Percentiles rank a stretch among this genome's conserved stretches.
These are phyloP conservation scores for Microsporum canis DNA, from an alignment of 2,329 filamentous ascomycete species.

Conservation along the genomic window DNA sequence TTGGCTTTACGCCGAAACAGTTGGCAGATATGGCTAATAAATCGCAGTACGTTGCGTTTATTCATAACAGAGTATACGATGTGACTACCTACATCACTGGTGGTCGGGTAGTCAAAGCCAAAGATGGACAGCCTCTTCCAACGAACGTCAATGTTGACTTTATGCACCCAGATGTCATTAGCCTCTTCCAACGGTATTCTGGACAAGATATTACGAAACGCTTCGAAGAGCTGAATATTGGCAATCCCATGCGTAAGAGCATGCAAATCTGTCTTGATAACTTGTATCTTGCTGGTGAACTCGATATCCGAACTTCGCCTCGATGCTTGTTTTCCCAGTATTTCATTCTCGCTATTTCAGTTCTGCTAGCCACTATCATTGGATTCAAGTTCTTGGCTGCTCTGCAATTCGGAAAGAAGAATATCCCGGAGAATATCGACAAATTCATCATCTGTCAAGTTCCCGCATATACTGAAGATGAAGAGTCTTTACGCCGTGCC, in stretches of 20 bases:
- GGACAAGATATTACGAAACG: slow-evolving; percentile 73
- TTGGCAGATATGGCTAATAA: slow-evolving; percentile 53
- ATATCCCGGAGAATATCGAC: slow-evolving; percentile 86
- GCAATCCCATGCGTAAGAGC: slow-evolving; percentile 47
- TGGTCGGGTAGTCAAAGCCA: slow-evolving; percentile 54
- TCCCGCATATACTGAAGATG: slow-evolving; percentile 94
- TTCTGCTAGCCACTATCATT: slow-evolving; percentile 69
- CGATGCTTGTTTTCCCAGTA: slow-evolving; percentile 83
- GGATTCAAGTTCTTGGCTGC: slow-evolving; percentile 95
- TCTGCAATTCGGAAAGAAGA: slow-evolving; percentile 85
- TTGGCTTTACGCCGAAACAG: slow-evolving; percentile 71
- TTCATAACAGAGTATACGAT: slow-evolving; percentile 75
- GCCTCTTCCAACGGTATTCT: slow-evolving; percentile 63
- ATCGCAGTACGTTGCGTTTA: slow-evolving; percentile 59
- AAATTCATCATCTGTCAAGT: slow-evolving; percentile 98
- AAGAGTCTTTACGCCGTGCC: slow-evolving; percentile 89
- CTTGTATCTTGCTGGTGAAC: slow-evolving; percentile 82
- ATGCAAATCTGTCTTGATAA: slow-evolving; percentile 82
- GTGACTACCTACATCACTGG: slow-evolving; percentile 71
- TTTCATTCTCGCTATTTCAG: slow-evolving; percentile 73
- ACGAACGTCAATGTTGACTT: slow-evolving; percentile 55
- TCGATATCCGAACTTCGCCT: slow-evolving; percentile 80
- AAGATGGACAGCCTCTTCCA: slow-evolving; percentile 41
- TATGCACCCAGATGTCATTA: slow-evolving; percentile 63
- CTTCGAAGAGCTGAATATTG: slow-evolving; percentile 55